Conservation (phyloP, 2,329 filamentous ascomycete genomes). For the Ilyonectria robusta region DNA sequence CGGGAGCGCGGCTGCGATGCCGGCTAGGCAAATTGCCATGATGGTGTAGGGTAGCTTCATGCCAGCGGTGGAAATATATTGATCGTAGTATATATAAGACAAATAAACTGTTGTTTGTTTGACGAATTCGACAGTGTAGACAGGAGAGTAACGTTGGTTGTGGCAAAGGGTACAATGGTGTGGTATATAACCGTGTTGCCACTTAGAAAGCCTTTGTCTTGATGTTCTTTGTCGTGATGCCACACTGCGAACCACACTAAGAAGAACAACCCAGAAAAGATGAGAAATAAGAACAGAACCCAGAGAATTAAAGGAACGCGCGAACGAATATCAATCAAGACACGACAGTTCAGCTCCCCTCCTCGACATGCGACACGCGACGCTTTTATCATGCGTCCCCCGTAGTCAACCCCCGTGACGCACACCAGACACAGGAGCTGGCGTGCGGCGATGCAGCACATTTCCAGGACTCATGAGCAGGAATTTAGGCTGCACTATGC, state of each 20-base stretch:
- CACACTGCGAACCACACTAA: neutral
- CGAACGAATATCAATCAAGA: constrained; percentile 6
- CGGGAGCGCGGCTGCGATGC: constrained; percentile 13
- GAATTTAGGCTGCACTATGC: neutral
- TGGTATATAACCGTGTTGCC: neutral
- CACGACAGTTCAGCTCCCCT: neutral
- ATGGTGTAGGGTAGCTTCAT: constrained; percentile 34
- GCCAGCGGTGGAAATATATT: neutral
- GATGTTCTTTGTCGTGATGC: too few species aligned
- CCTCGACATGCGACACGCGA: constrained; percentile 8
- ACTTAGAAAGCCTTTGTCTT: neutral
- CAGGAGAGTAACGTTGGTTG: neutral
- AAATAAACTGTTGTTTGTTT: neutral
- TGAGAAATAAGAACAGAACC: neutral
- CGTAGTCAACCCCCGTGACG: constrained; percentile 11
- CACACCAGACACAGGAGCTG: constrained; percentile 3
- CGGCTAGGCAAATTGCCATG: constrained; percentile 5
- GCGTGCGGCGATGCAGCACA: neutral
- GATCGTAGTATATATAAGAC: neutral
- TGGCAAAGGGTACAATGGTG: neutral
- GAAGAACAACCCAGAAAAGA: neutral
- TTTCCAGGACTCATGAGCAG: neutral
- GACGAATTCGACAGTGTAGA: neutral
- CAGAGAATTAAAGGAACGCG: constrained; percentile 5
- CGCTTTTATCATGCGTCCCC: constrained; percentile 21